Base-by-base conservation (phyloP, 208 protist species). In the Acanthamoeba divionensis region DNA sequence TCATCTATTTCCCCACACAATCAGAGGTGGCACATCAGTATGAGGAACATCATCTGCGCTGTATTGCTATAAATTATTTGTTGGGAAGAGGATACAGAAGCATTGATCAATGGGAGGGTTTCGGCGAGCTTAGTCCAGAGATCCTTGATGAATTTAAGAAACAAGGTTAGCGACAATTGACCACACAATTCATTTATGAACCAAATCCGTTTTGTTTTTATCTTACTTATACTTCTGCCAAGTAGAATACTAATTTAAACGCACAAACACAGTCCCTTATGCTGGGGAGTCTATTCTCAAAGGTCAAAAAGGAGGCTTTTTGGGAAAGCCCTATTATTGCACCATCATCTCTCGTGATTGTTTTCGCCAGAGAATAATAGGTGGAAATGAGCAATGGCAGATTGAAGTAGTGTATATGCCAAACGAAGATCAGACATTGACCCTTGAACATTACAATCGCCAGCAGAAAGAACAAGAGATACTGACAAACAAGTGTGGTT, bases 1-100 rank as follows among this genome's bases (percentile, higher is more conserved):
- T 26, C 33, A n/a, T n/a, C n/a, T 60, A n/a, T 60, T 60, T n/a
- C n/a, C n/a, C n/a, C n/a, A n/a, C n/a, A n/a, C 4, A 33, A 47
- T 24, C 73, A 83, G 73, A 83, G 29, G 63, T 83, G 73, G 73
- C 73, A 10, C 48, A 83, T n/a, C 73, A 62, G 73, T 83, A 65
- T 31, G 50, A 83, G 33, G 63, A 45, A 33, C 73, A 83, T 24
- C 73, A 83, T 8, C 73, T 83, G 44, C 73, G 73, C 33, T 48
- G 73, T 36, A 54, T 83, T 45, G 73, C 73, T 4, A 83, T 83
- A 54, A 62, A 83, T 29, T 83, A 63, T 38, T 38, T 83, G 8
- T 15, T 83, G 7, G 73, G 44, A 18, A 38, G 67, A 4, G 10
- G 47, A 24, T 55, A 77, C 24, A 45, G 67, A 24, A 45, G 54